phyloP scores from a whole-genome alignment of 257 asterid genomes.

The Penstemon davidsonii region DNA sequence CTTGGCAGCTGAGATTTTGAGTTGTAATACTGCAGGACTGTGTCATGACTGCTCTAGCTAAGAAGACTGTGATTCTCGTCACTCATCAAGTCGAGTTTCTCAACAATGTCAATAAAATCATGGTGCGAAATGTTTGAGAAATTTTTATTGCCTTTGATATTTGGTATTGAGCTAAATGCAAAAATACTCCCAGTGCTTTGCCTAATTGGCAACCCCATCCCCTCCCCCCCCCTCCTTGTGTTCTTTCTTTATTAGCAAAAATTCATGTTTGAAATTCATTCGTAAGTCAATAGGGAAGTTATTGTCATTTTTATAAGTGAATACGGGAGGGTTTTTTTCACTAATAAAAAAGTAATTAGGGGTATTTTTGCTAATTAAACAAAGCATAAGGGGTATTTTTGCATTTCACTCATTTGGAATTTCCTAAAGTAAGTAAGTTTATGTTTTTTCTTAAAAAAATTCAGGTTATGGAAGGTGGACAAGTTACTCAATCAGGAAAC shows the following conservation, averaged over 20 bases:
- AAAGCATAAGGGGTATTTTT: no score
- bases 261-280: no score
- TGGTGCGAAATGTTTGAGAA: conserved; percentile 40
- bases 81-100: conserved; percentile 90
- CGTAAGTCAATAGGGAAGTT: no score
- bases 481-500: conserved; percentile 60
- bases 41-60: conserved; percentile 62
- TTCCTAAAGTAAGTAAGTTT: not conserved
- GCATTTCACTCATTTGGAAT: not conserved
- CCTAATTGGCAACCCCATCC: no score
- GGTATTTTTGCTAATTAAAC: no score
- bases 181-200: no score
- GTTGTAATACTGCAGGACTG: conserved; percentile 52
- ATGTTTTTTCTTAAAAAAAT: not conserved
- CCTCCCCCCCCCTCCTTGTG: no score
- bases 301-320: no score
- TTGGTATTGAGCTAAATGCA: not conserved
- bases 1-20: not conserved
- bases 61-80: conserved; percentile 72
- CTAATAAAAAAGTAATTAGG: no score
- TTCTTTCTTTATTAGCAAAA: no score
- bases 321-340: no score
- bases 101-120: conserved; percentile 51
- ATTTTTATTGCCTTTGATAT: not conserved
- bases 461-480: conserved; percentile 68